These are phyloP conservation scores for Penicillium canariense DNA, from an alignment of 495 filamentous ascomycete genomes.

Conservation along the genomic window DNA sequence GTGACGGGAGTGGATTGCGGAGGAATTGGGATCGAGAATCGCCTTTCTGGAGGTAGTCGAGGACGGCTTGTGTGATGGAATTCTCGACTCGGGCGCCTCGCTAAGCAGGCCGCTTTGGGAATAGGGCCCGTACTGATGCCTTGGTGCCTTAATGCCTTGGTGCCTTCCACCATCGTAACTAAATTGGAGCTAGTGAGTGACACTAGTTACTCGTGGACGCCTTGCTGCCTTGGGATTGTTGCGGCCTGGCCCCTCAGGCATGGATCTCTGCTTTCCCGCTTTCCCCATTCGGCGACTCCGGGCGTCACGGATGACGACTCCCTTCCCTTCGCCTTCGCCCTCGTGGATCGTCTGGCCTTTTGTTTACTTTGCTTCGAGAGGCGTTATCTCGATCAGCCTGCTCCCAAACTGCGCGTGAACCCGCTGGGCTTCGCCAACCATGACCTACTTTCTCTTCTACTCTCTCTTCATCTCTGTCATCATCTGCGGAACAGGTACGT, in stretches of 20 bases:
- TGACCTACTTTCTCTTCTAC: slow-evolving; percentile 77
- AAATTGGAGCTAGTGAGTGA: too few species aligned
- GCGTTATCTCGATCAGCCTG: neutral
- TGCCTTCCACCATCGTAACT: neutral
- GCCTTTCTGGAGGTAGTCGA: slow-evolving; percentile 21
- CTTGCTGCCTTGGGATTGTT: neutral
- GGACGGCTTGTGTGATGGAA: slow-evolving; percentile 33
- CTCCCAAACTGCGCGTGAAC: neutral
- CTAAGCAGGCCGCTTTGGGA: slow-evolving; percentile 45
- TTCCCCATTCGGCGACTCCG: slow-evolving; percentile 4
- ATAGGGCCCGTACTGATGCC: slow-evolving; percentile 22
- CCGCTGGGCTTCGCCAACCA: slow-evolving; percentile 26
- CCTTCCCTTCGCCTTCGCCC: neutral
- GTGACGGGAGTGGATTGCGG: slow-evolving; percentile 31
- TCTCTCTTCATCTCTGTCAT: slow-evolving; percentile 62
- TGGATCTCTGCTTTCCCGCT: neutral
- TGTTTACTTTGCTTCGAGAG: too few species aligned
- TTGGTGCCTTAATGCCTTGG: slow-evolving; percentile 1
- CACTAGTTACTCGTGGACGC: neutral
- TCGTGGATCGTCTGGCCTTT: neutral
- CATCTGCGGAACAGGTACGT: slow-evolving; percentile 56
- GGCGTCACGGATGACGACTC: slow-evolving; percentile 5
- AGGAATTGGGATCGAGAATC: slow-evolving; percentile 24
- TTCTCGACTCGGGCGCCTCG: slow-evolving; percentile 34
- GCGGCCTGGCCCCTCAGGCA: neutral